A percentile compares a stretch with the other conserved stretches of the same genome.
Conservation (phyloP, 1,139 yeast genomes). For the Pichia sp. region DNA sequence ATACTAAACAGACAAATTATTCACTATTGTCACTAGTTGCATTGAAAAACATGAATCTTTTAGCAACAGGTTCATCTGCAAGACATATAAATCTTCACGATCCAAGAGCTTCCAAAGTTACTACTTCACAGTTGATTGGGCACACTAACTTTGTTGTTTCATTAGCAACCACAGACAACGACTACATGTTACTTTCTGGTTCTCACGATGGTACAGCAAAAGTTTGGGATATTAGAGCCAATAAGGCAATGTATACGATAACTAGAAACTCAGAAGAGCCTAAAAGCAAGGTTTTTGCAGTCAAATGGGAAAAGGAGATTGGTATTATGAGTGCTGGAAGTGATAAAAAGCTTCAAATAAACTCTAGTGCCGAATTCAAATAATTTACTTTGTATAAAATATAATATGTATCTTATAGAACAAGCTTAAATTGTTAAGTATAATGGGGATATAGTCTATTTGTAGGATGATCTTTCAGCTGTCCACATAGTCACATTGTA, state of each 20-base stretch:
- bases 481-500: slow-evolving; percentile 57
- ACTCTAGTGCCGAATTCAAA: slow-evolving; percentile 30
- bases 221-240: slow-evolving; percentile 93
- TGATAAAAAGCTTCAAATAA: slow-evolving; percentile 87
- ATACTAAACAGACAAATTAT: slow-evolving; percentile 83
- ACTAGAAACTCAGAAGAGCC: slow-evolving; percentile 41
- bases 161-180: slow-evolving; percentile 65
- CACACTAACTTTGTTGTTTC: slow-evolving; percentile 88
- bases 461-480: slow-evolving; percentile 18
- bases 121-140: slow-evolving; percentile 70
- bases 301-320: slow-evolving; percentile 70
- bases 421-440: too few relatives aligned
- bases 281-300: slow-evolving; percentile 69
- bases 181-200: slow-evolving; percentile 77
- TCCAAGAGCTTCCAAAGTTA: slow-evolving; percentile 62
- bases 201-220: slow-evolving; percentile 94
- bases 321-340: slow-evolving; percentile 93
- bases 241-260: slow-evolving; percentile 77
- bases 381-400: too few relatives aligned
- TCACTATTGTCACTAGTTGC: slow-evolving; percentile 72
- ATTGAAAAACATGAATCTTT: slow-evolving; percentile 54
- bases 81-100: slow-evolving; percentile 92
- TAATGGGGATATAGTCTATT: background rate
- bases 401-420: too few relatives aligned
- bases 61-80: slow-evolving; percentile 92